phyloP scores from a whole-genome alignment of 1,284 basidiomycete genomes.

The Ustilago vetiveriae region DNA sequence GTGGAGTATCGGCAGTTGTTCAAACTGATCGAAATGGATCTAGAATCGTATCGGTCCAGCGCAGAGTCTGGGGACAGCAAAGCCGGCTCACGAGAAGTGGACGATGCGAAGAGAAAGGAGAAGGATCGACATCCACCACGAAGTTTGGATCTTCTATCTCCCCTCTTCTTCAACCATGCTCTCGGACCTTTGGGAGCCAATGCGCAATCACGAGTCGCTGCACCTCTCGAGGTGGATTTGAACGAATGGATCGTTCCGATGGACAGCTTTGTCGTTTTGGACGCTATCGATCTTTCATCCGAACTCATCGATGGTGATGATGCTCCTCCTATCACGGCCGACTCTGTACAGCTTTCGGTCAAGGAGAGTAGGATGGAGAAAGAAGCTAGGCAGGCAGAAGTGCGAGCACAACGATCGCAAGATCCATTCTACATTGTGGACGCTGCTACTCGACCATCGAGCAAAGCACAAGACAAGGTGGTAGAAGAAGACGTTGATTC shows the following conservation, averaged over 20 bases:
- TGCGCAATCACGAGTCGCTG: constrained; percentile 80
- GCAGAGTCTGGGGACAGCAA: not conserved
- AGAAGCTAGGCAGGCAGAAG: constrained; percentile 2
- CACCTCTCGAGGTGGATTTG: constrained; percentile 86
- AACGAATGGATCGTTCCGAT: constrained; percentile 81
- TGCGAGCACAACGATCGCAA: constrained; percentile 11
- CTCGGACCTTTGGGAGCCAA: constrained; percentile 83
- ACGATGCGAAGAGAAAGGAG: not conserved
- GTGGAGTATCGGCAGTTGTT: constrained; percentile 83
- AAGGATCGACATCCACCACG: constrained; percentile 72
- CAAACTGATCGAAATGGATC: constrained; percentile 80
- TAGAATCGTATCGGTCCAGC: constrained; percentile 66
- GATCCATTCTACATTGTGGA: constrained; percentile 53
- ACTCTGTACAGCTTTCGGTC: not conserved
- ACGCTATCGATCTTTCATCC: constrained; percentile 13
- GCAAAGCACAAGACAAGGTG: not conserved
- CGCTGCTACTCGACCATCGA: not conserved
- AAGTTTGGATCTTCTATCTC: constrained; percentile 84
- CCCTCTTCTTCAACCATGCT: constrained; percentile 81
- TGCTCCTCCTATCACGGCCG: not conserved
- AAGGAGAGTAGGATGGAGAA: not conserved
- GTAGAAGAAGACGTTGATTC: constrained; percentile 48
- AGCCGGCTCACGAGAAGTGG: no score
- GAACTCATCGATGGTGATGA: constrained; percentile 8
- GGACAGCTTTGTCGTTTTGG: constrained; percentile 21